Conservation (phyloP, 192 early-diverging fungal genomes). For the Backusella morwellensis region DNA sequence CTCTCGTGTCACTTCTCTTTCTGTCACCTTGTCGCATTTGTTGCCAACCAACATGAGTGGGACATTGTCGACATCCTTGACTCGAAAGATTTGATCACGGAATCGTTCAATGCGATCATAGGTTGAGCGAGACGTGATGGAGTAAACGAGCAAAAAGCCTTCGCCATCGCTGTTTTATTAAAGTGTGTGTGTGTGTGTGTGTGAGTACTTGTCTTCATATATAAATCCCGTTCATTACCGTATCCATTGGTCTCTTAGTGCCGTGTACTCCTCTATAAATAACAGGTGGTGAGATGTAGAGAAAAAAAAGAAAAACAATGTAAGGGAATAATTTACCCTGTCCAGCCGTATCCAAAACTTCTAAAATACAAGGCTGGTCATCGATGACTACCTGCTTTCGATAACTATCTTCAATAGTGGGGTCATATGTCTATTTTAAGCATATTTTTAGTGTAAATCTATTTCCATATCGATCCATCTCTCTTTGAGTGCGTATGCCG, state of each 20-base stretch:
- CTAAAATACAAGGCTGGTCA: slow-evolving; percentile 93
- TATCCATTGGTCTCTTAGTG: slow-evolving; percentile 80
- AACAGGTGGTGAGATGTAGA: neutral
- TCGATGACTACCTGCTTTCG: slow-evolving; percentile 97
- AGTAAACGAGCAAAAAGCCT: slow-evolving; percentile 86
- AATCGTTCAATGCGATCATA: slow-evolving; percentile 84
- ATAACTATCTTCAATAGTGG: slow-evolving; percentile 98
- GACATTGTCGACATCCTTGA: slow-evolving; percentile 82
- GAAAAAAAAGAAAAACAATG: neutral
- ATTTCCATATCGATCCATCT: no score
- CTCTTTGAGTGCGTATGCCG: no score
- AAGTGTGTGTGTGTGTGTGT: neutral
- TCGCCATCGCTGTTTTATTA: slow-evolving; percentile 61
- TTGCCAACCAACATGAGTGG: slow-evolving; percentile 88
- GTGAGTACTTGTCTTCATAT: neutral
- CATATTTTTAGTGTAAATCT: neutral
- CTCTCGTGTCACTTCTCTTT: slow-evolving; percentile 78
- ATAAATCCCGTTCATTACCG: slow-evolving; percentile 15
- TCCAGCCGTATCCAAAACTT: slow-evolving; percentile 97
- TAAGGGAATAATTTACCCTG: slow-evolving; percentile 44
- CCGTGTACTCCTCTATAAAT: slow-evolving; percentile 67
- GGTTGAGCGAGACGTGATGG: slow-evolving; percentile 81
- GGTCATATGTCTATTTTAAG: slow-evolving; percentile 81
- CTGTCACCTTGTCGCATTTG: slow-evolving; percentile 82
- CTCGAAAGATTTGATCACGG: slow-evolving; percentile 81